Evolutionary conservation across 345 rosid species (phyloP), one percentile per base, ranked within the genome.

Genomic region (Conringia planisiliqua): DNA sequence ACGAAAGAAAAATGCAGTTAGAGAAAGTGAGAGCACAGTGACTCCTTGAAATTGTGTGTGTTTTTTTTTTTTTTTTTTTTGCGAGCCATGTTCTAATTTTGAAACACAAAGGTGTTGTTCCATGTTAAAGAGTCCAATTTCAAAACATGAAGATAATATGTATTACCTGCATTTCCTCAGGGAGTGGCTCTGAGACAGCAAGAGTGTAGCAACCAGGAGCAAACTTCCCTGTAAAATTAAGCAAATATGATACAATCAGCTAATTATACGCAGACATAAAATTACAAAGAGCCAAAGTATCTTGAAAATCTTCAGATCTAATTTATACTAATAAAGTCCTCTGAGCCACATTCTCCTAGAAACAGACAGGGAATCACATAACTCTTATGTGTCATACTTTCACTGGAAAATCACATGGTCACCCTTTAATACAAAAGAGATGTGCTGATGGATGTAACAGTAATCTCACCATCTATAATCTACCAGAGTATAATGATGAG

Each of bases 191-290:
- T 9, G 93, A 85, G 66, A 91, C 96, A 14, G 96, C 90, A 72
- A 91, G 95, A 16, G 97, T 89, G 70, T 91, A 91, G 73, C 91
- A 88, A 65, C 95, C 95, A 75, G 95, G 95, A 68, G 85, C 93
- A 81, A 87, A 91, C 82, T 83, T 91, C 79, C 91, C 95, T 91
- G 86, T 40, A 44, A 48, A 67, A 47, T 59, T 36, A 18, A 39
- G 62, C 29, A 68, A 36, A 60, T 42, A 42, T 39, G 11, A 50
- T 18, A 13, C 56, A 65, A 66, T 29, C 62, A 60, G 51, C 54
- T 47, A 27, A 67, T 29, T 43, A 46, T 26, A 30, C 30, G 16
- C 13, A n/a, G n/a, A n/a, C n/a, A n/a, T n/a, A n/a, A n/a, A n/a
- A 24, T 50, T 48, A 66, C 52, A 42, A 27, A 43, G 52, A 62